These are phyloP conservation scores for Pseudopyrenochaeta lycopersici DNA, from an alignment of 2,329 filamentous ascomycete genomes.

Conservation along the genomic window DNA sequence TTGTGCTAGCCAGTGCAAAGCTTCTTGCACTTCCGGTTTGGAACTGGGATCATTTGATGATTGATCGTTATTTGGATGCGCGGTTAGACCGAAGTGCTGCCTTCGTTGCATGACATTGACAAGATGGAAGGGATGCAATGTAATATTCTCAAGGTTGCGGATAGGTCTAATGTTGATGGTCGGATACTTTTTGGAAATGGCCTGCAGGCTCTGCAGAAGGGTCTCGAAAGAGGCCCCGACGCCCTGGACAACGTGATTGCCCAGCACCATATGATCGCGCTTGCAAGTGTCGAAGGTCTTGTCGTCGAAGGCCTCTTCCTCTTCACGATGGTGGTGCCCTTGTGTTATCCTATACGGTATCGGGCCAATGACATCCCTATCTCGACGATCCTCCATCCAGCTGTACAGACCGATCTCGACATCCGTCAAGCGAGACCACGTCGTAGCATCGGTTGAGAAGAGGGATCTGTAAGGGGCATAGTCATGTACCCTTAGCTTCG, in stretches of 20 bases:
- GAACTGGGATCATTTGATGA: conserved; percentile 35
- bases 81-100: conserved; percentile 29
- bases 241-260: conserved; percentile 44
- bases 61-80: conserved; percentile 17
- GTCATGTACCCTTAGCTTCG: conserved; percentile 45
- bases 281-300: conserved; percentile 43
- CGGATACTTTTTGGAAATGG: conserved; percentile 41
- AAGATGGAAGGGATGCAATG: conserved; percentile 45
- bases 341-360: conserved; percentile 45
- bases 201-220: conserved; percentile 40
- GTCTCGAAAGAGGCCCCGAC: conserved; percentile 45
- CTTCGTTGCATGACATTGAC: conserved; percentile 45
- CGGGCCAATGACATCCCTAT: conserved; percentile 43
- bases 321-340: conserved; percentile 44
- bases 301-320: conserved; percentile 48
- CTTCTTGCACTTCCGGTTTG: conserved; percentile 42
- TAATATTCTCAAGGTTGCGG: conserved; percentile 35
- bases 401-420: conserved; percentile 44
- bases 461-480: conserved; percentile 47
- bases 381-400: conserved; percentile 48
- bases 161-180: conserved; percentile 45
- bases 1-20: conserved; percentile 41
- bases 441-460: conserved; percentile 43
- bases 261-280: conserved; percentile 46
- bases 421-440: conserved; percentile 40